Conservation (phyloP, 169 alveolate genomes). For the Plasmodium berghei region DNA sequence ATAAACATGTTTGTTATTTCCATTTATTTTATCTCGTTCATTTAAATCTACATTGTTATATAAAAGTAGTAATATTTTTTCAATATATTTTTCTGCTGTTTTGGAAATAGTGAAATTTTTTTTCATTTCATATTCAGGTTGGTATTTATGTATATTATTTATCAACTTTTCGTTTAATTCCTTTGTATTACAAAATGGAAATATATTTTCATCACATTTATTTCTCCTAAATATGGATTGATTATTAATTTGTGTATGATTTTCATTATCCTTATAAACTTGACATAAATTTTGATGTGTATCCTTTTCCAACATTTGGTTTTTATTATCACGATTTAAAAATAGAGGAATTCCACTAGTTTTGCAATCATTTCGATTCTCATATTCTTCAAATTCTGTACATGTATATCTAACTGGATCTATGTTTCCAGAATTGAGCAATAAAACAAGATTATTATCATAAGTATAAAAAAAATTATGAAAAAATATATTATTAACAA, state of each 20-base stretch:
- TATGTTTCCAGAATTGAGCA: conserved; percentile 29
- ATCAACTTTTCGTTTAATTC: not conserved
- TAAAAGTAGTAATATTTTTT: conserved; percentile 21
- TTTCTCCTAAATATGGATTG: not conserved
- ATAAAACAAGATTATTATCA: conserved; percentile 32
- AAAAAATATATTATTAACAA: conserved; percentile 53
- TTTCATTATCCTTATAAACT: not conserved
- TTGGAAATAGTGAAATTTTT: conserved; percentile 31
- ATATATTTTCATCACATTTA: not conserved
- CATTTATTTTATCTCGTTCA: conserved; percentile 27
- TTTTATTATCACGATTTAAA: not conserved
- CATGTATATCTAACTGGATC: conserved; percentile 23
- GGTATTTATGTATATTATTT: not conserved
- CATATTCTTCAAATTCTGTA: not conserved
- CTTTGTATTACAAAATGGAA: not conserved
- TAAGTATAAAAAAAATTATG: conserved; percentile 57
- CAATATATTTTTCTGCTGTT: conserved; percentile 56
- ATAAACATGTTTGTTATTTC: not conserved
- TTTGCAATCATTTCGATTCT: not conserved
- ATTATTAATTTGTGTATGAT: not conserved
- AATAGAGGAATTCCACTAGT: not conserved
- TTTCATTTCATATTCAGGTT: not conserved
- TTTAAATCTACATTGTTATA: conserved; percentile 28
- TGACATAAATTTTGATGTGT: not conserved
- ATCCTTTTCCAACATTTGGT: not conserved